Percentiles rank a stretch among this genome's conserved stretches.
Conservation (phyloP, 176 grass and related monocot species). For the Chrysopogon serrulatus region DNA sequence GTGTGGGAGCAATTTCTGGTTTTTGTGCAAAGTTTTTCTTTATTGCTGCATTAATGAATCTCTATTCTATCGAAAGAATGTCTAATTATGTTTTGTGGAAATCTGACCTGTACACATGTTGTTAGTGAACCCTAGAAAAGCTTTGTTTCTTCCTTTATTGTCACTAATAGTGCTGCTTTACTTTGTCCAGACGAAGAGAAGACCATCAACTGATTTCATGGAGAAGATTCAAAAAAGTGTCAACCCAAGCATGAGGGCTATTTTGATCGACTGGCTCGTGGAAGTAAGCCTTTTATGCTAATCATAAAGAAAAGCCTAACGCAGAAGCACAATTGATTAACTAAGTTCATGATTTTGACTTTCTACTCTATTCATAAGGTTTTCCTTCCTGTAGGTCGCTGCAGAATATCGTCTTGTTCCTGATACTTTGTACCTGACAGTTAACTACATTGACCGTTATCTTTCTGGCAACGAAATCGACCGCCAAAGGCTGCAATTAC, state of each 20-base stretch:
- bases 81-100: not conserved
- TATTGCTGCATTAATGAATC: not conserved
- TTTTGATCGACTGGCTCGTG: conserved; percentile 96
- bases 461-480: conserved; percentile 94
- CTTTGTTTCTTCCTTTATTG: not conserved
- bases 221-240: conserved; percentile 89
- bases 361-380: not conserved
- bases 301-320: not conserved
- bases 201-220: conserved; percentile 76
- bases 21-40: not conserved
- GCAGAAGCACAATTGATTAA: no score
- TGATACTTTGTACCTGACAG: conserved; percentile 85
- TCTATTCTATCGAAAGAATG: not conserved
- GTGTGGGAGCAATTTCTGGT: not conserved
- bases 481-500: conserved; percentile 83
- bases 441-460: conserved; percentile 89
- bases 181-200: conserved; percentile 73
- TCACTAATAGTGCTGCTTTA: not conserved
- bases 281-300: conserved; percentile 55
- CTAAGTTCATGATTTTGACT: not conserved
- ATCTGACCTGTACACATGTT: not conserved
- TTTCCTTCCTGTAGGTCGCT: conserved; percentile 50
- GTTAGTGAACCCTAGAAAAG: not conserved
- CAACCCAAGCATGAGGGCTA: conserved; percentile 85
- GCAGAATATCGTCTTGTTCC: conserved; percentile 95